Evolutionary conservation across 139 green algal genomes (phyloP).

Genomic region (Bryopsis sp.): DNA sequence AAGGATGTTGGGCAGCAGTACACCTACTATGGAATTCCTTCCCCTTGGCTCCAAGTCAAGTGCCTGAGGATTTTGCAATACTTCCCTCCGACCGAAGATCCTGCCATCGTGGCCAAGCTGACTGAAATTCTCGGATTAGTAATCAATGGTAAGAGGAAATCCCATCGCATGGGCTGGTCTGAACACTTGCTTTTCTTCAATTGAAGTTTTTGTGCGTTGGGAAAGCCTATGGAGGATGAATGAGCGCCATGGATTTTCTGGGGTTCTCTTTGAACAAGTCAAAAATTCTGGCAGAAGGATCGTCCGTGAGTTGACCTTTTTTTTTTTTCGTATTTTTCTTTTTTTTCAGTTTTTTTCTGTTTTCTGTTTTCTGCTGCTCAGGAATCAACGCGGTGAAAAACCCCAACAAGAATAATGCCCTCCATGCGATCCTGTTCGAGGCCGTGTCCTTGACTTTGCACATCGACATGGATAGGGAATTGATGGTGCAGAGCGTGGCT

Average conservation of each 20-base stretch:
- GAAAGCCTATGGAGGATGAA: too few relatives aligned
- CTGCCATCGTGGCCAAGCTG: constrained; percentile 1
- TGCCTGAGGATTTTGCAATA: constrained; percentile 88
- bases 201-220: too few relatives aligned
- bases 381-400: constrained; percentile 30
- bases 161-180: too few relatives aligned
- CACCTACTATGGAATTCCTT: constrained; percentile 96
- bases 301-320: too few relatives aligned
- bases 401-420: constrained; percentile 96
- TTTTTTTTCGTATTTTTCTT: too few relatives aligned
- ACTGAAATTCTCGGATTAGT: neutral
- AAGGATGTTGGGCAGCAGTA: constrained; percentile 86
- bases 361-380: too few relatives aligned
- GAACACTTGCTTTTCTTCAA: too few relatives aligned
- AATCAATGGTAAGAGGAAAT: too few relatives aligned
- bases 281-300: too few relatives aligned
- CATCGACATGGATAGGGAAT: constrained; percentile 49
- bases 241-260: too few relatives aligned
- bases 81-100: constrained; percentile 79
- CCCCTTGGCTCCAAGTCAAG: constrained; percentile 95
- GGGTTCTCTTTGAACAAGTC: too few relatives aligned
- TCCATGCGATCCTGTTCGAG: constrained; percentile 95
- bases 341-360: too few relatives aligned
- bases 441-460: constrained; percentile 73
- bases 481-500: constrained; percentile 44